Evolutionary conservation across 331 rosid species (phyloP).

Genomic region (Saraca asoca): DNA sequence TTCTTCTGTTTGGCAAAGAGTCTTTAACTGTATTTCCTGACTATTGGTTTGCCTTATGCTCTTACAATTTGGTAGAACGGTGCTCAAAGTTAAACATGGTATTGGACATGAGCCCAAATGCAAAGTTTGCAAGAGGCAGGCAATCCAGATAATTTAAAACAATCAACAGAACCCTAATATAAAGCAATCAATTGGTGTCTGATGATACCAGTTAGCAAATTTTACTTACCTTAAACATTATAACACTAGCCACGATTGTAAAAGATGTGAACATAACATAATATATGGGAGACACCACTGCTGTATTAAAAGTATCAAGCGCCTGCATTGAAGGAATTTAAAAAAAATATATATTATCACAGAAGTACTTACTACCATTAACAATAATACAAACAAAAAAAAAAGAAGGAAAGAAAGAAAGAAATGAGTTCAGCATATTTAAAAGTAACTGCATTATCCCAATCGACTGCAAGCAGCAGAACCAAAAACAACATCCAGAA

Average conservation of each 20-base stretch:
- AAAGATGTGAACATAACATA: constrained; percentile 95
- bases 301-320: constrained; percentile 93
- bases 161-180: constrained; percentile 11
- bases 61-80: constrained; percentile 1
- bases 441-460: constrained; percentile 11
- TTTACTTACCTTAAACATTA: constrained; percentile 88
- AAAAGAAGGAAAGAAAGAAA: not conserved
- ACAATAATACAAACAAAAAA: constrained; percentile 4
- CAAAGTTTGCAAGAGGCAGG: not conserved
- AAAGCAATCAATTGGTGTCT: constrained; percentile 1
- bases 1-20: not conserved
- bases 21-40: constrained; percentile 10
- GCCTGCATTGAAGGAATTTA: constrained; percentile 60
- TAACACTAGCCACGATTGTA: constrained; percentile 93
- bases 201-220: constrained; percentile 19
- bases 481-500: constrained; percentile 16
- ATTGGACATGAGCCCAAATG: constrained; percentile 13
- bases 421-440: not conserved
- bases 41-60: not conserved
- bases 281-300: constrained; percentile 97
- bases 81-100: constrained; percentile 1
- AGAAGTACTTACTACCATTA: constrained; percentile 16
- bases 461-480: constrained; percentile 7
- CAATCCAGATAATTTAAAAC: constrained; percentile 12
- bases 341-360: constrained; percentile 11